Evolutionary conservation across 2,329 filamentous ascomycete species (phyloP), one percentile per base, ranked within the genome.

Genomic region (Aaosphaeria pasadenensis): DNA sequence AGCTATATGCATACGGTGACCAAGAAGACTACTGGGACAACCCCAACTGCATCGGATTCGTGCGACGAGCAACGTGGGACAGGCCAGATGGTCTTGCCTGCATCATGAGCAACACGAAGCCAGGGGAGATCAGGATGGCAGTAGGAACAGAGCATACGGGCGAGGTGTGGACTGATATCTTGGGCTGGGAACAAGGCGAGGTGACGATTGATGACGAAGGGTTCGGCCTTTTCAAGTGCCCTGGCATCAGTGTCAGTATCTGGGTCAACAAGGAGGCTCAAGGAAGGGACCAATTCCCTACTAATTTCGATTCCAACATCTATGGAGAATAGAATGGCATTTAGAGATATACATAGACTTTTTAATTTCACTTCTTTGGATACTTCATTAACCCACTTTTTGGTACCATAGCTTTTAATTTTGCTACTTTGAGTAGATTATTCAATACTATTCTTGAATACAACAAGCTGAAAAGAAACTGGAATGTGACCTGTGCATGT

Each of bases 21-120:
- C 85, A 88, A 60, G 70, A 76, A 39, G 79, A 88, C 55, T 88
- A 87, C 60, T 84, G 84, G 53, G 79, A 85, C 57, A 69, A 75
- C 7, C 68, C 76, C 9, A 79, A 80, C 45, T 86, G 82, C 62
- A 77, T 88, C 46, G 85, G 84, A 44, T 85, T 79, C 72, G 79
- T 82, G 36, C 72, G 80, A 1, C 58, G 68, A 28, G 83, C 82
- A 1, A 81, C 74, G 60, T 58, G 73, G 75, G 50, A 74, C 71
- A 31, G 75, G 79, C 81, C 29, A 75, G 72, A 45, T 66, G 67
- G 62, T 66, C 68, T 57, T 30, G 68, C 67, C 7, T 81, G 79
- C 17, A 67, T 86, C 5, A 74, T 86, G 67, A 82, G 76, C 50
- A 67, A 70, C 45, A 52, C 56, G 17, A 60, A 58, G 1, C 63